Evolutionary conservation across 1,284 basidiomycete genomes (phyloP).

Genomic region (Boletellus dicymbophilus): DNA sequence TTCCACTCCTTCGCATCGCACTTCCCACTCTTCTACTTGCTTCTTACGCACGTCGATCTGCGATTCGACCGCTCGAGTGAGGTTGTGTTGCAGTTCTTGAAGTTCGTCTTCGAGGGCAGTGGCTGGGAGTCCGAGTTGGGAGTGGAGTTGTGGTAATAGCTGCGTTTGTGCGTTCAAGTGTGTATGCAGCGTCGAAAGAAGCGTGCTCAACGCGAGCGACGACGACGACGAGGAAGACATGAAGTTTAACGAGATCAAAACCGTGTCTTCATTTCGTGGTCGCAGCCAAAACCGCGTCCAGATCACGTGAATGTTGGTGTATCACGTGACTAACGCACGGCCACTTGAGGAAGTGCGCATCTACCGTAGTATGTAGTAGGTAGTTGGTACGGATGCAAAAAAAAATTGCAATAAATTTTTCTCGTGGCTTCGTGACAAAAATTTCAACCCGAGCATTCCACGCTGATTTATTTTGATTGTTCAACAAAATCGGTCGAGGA

Average conservation of each 20-base stretch:
- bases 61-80: slow-evolving; percentile 68
- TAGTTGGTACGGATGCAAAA: too few relatives aligned
- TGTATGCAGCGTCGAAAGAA: slow-evolving; percentile 75
- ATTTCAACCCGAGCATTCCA: slow-evolving; percentile 8
- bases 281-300: slow-evolving; percentile 22
- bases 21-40: slow-evolving; percentile 72
- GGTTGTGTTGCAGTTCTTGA: slow-evolving; percentile 59
- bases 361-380: too few relatives aligned
- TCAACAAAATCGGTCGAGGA: slow-evolving; percentile 50
- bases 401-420: too few relatives aligned
- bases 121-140: slow-evolving; percentile 69
- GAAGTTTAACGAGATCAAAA: slow-evolving; percentile 9
- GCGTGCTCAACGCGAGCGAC: slow-evolving; percentile 50
- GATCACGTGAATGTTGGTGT: slow-evolving; percentile 29
- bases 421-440: too few relatives aligned
- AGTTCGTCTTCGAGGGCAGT: slow-evolving; percentile 78
- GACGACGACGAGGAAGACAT: slow-evolving; percentile 35
- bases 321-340: slow-evolving; percentile 20
- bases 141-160: slow-evolving; percentile 71
- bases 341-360: too few relatives aligned
- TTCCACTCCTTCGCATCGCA: slow-evolving; percentile 64
- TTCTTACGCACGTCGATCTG: slow-evolving; percentile 65
- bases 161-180: slow-evolving; percentile 77
- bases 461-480: slow-evolving; percentile 46
- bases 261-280: slow-evolving; percentile 14